A percentile compares a stretch with the other conserved stretches of the same genome.
Evolutionary conservation across 192 early-diverging fungal genomes (phyloP).

Genomic region (Linnemannia exigua): DNA sequence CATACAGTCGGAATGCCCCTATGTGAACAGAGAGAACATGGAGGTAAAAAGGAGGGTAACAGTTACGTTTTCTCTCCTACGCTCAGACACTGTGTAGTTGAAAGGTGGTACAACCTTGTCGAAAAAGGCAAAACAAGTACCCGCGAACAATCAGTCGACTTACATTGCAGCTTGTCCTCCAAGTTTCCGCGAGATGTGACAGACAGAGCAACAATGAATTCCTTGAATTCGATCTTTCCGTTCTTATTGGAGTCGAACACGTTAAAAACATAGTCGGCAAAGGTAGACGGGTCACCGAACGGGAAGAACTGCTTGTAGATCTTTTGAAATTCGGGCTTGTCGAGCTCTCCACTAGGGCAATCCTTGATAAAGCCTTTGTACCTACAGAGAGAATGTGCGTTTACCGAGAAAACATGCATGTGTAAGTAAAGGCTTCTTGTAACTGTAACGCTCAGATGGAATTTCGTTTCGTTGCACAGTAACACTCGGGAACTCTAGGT

Average conservation of each 20-base stretch:
- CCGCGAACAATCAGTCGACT: constrained; percentile 27
- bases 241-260: constrained; percentile 94
- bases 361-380: constrained; percentile 96
- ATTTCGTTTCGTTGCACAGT: background rate
- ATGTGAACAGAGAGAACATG: background rate
- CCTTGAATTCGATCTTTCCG: constrained; percentile 91
- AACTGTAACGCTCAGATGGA: too few relatives aligned
- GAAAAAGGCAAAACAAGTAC: background rate
- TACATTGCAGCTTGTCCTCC: constrained; percentile 91
- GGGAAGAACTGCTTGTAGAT: constrained; percentile 98
- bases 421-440: background rate
- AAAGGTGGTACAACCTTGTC: background rate
- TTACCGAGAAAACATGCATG: background rate
- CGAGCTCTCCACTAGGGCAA: constrained; percentile 88
- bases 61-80: background rate
- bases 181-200: constrained; percentile 85
- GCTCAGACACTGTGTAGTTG: background rate
- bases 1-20: constrained; percentile 93
- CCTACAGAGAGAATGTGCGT: constrained; percentile 57
- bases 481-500: background rate
- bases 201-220: constrained; percentile 90
- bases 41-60: background rate
- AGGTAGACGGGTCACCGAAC: constrained; percentile 93
- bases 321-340: constrained; percentile 88
- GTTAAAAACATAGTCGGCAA: constrained; percentile 93